Evolutionary conservation across 1,284 basidiomycete species (phyloP).

Genomic region (Ganoderma sp.): DNA sequence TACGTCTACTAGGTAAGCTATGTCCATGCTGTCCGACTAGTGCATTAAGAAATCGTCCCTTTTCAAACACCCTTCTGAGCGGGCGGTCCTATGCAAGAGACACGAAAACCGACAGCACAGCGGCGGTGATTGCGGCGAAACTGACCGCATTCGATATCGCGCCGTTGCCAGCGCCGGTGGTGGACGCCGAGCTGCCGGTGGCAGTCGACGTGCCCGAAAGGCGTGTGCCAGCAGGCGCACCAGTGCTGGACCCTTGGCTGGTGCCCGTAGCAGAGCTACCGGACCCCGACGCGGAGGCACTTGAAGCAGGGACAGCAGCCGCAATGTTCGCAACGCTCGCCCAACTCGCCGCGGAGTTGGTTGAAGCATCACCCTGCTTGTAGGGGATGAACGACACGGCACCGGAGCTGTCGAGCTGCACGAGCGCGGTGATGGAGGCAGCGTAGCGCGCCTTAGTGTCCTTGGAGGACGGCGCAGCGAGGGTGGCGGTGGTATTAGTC

Average conservation of each 20-base stretch:
- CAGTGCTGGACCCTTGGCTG: neutral
- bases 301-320: constrained; percentile 36
- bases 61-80: neutral
- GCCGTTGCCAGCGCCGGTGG: constrained; percentile 20
- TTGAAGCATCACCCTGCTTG: constrained; percentile 50
- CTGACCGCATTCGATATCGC: constrained; percentile 19
- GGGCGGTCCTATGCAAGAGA: neutral
- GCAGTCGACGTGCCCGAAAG: constrained; percentile 8
- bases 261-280: constrained; percentile 10
- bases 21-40: constrained; percentile 4
- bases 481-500: constrained; percentile 78
- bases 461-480: constrained; percentile 71
- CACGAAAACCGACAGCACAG: constrained; percentile 23
- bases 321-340: constrained; percentile 44
- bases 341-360: constrained; percentile 60
- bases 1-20: neutral
- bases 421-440: constrained; percentile 69
- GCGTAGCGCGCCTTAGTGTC: constrained; percentile 76
- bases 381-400: constrained; percentile 73
- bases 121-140: constrained; percentile 16
- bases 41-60: constrained; percentile 1
- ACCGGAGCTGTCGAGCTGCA: constrained; percentile 78
- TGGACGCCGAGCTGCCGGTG: constrained; percentile 13
- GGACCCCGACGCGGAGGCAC: constrained; percentile 16
- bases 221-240: constrained; percentile 1